Conservation (phyloP, 192 early-diverging fungal species). For the Coemansia sp. region DNA sequence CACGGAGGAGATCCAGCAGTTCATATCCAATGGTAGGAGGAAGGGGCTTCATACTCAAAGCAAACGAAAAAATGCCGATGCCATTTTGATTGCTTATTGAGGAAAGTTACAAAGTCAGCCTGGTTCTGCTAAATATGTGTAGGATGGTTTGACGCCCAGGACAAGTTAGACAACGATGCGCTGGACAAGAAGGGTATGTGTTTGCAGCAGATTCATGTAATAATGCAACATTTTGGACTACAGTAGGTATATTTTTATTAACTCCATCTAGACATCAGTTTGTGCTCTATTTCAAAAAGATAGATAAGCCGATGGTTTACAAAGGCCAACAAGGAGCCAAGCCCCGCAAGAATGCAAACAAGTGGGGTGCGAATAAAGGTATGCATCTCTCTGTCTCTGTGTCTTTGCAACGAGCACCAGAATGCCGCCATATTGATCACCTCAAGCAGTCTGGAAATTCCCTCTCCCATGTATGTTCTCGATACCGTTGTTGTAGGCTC, state of each 20-base stretch:
- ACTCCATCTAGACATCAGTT: not conserved
- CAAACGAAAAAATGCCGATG: no score
- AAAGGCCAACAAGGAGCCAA: constrained; percentile 11
- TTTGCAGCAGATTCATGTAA: not conserved
- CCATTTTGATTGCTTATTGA: no score
- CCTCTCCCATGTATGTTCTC: not conserved
- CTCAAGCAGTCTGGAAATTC: not conserved
- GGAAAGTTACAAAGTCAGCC: no score
- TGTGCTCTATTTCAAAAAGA: not conserved
- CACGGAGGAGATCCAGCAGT: constrained; percentile 33
- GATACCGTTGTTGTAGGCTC: constrained; percentile 19
- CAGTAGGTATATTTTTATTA: not conserved
- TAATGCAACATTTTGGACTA: not conserved
- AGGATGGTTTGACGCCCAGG: constrained; percentile 51
- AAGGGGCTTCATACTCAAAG: not conserved
- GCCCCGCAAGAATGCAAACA: constrained; percentile 13
- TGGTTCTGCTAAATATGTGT: not conserved
- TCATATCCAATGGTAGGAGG: constrained; percentile 20
- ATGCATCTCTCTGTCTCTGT: not conserved
- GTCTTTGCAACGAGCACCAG: no score
- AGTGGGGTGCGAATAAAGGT: constrained; percentile 33
- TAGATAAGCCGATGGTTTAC: constrained; percentile 44
- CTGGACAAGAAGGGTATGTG: constrained; percentile 13
- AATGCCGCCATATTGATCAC: not conserved
- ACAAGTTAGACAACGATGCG: constrained; percentile 23